Percentiles rank a stretch among this genome's conserved stretches.
These are phyloP conservation scores for Diversispora epigaea DNA, from an alignment of 192 early-diverging fungal species.

Conservation along the genomic window DNA sequence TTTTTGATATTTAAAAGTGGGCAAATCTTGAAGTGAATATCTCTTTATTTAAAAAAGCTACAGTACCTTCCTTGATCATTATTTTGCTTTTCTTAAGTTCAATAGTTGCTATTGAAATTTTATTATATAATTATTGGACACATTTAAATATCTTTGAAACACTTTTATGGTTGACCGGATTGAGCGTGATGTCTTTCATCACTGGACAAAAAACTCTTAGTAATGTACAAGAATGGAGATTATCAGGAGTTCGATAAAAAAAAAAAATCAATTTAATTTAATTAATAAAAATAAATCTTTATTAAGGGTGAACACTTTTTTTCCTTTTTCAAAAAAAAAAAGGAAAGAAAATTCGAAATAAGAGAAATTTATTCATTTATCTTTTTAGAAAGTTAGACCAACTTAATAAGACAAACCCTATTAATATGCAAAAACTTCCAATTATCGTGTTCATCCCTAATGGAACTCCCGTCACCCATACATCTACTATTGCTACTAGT, in stretches of 20 bases:
- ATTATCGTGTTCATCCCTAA: not conserved
- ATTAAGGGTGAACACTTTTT: not conserved
- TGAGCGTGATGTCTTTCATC: slow-evolving; percentile 38
- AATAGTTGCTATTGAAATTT: slow-evolving; percentile 39
- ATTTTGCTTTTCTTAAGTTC: slow-evolving; percentile 36
- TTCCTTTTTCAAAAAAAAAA: not conserved
- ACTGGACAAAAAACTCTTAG: slow-evolving; percentile 45
- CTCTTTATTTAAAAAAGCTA: slow-evolving; percentile 28
- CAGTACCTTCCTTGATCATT: slow-evolving; percentile 17
- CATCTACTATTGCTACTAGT: slow-evolving; percentile 50
- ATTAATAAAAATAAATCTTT: no score
- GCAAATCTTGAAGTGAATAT: slow-evolving; percentile 35
- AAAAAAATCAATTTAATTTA: no score
- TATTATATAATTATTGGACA: slow-evolving; percentile 49
- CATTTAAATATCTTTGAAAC: slow-evolving; percentile 47
- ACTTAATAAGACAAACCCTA: slow-evolving; percentile 17
- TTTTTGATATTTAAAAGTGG: slow-evolving; percentile 37
- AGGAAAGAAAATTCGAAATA: no score
- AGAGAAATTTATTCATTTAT: not conserved
- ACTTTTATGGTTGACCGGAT: slow-evolving; percentile 35
- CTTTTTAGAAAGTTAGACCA: not conserved
- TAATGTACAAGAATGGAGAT: slow-evolving; percentile 36
- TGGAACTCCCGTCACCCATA: not conserved
- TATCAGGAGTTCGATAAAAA: slow-evolving; percentile 13
- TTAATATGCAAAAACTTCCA: slow-evolving; percentile 26